phyloP scores from a whole-genome alignment of 163 green algal genomes.

The Smithsoniella earleae region DNA sequence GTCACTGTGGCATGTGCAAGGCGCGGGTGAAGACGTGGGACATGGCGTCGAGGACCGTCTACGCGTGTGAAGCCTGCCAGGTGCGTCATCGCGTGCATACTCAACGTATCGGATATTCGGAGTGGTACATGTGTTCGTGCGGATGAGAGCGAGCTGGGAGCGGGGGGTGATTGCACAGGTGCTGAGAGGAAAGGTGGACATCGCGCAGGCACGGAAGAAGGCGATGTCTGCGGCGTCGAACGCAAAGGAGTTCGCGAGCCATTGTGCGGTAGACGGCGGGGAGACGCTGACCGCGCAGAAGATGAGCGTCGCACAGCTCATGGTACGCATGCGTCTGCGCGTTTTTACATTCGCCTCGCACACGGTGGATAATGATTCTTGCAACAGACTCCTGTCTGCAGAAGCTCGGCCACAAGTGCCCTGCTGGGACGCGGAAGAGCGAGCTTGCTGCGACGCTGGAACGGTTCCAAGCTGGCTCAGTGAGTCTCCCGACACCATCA shows the following conservation, averaged over 20 bases:
- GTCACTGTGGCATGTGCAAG: conserved; percentile 56
- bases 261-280: conserved; percentile 52
- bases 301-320: conserved; percentile 29
- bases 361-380: no score
- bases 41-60: conserved; percentile 64
- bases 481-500: no score
- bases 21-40: conserved; percentile 53
- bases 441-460: no score
- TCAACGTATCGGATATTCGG: no score
- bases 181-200: background rate
- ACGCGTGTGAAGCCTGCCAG: conserved; percentile 67
- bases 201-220: conserved; percentile 33
- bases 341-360: no score
- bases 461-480: no score
- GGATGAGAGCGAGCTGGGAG: background rate
- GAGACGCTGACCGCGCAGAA: conserved; percentile 22
- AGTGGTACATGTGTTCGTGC: no score
- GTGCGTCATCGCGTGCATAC: no score
- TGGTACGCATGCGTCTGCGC: no score
- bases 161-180: background rate
- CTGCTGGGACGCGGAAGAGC: no score
- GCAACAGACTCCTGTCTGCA: no score
- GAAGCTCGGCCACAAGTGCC: no score
- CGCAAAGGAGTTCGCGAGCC: conserved; percentile 46
- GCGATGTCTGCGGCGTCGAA: conserved; percentile 37